Evolutionary conservation across 2,329 filamentous ascomycete genomes (phyloP), one percentile per base, ranked within the genome.

Genomic region (Neoascochyta sp.): DNA sequence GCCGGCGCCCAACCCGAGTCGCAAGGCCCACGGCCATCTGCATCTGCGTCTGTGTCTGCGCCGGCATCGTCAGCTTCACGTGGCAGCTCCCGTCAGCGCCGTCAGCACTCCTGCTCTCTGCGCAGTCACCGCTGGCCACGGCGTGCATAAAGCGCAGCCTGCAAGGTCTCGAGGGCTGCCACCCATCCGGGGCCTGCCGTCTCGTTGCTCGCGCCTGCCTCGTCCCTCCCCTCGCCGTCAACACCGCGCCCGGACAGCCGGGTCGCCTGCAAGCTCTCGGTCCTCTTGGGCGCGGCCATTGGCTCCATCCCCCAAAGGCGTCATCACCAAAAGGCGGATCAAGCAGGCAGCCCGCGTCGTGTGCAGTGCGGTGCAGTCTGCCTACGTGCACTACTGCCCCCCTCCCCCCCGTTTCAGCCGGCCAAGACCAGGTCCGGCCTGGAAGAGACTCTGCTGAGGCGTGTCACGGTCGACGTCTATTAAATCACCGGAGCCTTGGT

Each of bases 271-370:
- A 18, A 24, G 45, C 39, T 44, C 43, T 30, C 47, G 40, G 45
- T 51, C 46, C 39, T 40, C 36, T 29, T 45, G 29, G 24, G 39
- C 24, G 22, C 24, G 38, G 40, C 45, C 30, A 60, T 60, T 61
- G 54, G 57, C 34, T 43, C 41, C 41, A 49, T 46, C 40, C 45
- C n/a, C n/a, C n/a, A n/a, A n/a, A n/a, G 45, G 47, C 52, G 50
- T 52, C 55, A 52, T 54, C 45, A 45, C 43, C 39, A 41, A 43
- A 53, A 56, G 54, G 54, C 50, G 54, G 45, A 47, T 47, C 39
- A 50, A 53, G 38, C 27, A 39, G 32, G 55, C 54, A 57, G 54
- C 51, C 41, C 43, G 37, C 39, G 30, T 42, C 44, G 32, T 45
- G 52, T 57, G 54, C 54, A 56, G 48, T 45, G 35, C 34, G 32